phyloP scores from a whole-genome alignment of 352 stramenopile species.

The Paralagenidium karlingii region DNA sequence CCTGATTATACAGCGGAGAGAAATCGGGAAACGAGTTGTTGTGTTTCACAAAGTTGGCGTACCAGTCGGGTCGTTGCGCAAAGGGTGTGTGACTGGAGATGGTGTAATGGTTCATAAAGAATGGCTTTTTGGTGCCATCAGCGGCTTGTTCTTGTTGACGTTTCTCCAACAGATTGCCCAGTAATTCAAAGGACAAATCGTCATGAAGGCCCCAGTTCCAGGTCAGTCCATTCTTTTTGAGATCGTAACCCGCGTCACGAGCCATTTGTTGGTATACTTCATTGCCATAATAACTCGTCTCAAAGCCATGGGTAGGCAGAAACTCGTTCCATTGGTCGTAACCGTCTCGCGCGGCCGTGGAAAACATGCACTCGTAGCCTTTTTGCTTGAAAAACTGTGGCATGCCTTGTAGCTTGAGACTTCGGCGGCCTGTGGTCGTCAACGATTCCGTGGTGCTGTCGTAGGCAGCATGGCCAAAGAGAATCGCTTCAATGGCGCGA shows the following conservation, averaged over 20 bases:
- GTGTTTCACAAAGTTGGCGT: constrained; percentile 7
- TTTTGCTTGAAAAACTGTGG: constrained; percentile 55
- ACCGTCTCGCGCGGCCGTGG: constrained; percentile 40
- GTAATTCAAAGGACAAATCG: constrained; percentile 58
- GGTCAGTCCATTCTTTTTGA: constrained; percentile 38
- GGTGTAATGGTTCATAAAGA: constrained; percentile 43
- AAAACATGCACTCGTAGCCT: constrained; percentile 63
- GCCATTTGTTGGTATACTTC: constrained; percentile 50
- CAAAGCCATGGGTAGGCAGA: constrained; percentile 41
- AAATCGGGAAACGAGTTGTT: constrained; percentile 22
- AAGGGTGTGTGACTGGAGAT: constrained; percentile 42
- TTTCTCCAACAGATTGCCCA: constrained; percentile 33
- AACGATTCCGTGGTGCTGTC: constrained; percentile 20
- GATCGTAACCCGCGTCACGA: constrained; percentile 26
- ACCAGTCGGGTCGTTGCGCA: constrained; percentile 21
- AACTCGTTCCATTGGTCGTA: constrained; percentile 69
- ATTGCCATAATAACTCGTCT: constrained; percentile 52
- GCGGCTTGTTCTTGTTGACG: constrained; percentile 19
- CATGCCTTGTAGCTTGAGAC: constrained; percentile 29
- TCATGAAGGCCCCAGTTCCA: constrained; percentile 64
- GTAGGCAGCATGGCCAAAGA: constrained; percentile 35
- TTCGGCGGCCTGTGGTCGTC: constrained; percentile 13
- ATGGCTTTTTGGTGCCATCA: constrained; percentile 17
- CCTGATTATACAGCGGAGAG: constrained; percentile 16
- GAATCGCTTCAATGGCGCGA: constrained; percentile 34